Conservation (phyloP, 208 protist genomes). For the Plasmodiophora brassicae region DNA sequence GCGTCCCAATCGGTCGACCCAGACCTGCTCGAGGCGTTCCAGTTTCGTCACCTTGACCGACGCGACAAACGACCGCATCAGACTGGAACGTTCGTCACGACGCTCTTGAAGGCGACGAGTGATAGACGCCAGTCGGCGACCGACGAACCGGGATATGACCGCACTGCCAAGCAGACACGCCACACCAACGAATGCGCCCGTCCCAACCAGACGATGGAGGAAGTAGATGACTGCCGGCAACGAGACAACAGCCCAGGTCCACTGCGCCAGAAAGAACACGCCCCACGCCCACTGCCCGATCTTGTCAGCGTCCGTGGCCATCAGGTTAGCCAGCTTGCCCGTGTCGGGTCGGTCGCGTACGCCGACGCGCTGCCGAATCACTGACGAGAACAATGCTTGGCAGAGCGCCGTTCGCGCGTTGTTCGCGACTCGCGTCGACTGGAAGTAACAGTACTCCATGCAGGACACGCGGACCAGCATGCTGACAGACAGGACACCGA, state of each 20-base stretch:
- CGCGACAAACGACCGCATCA: neutral
- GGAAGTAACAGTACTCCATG: conserved; percentile 53
- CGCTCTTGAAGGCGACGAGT: neutral
- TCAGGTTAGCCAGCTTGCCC: conserved; percentile 39
- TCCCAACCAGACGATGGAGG: conserved; percentile 15
- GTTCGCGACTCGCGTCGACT: conserved; percentile 29
- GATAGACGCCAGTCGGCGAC: neutral
- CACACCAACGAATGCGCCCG: conserved; percentile 12
- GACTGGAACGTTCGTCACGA: neutral
- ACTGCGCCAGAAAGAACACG: conserved; percentile 44
- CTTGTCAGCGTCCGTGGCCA: conserved; percentile 54
- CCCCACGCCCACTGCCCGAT: conserved; percentile 38
- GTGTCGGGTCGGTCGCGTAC: too few species aligned
- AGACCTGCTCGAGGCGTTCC: neutral
- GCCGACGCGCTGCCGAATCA: neutral
- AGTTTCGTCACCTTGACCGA: conserved; percentile 37
- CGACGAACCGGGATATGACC: neutral
- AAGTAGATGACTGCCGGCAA: conserved; percentile 48
- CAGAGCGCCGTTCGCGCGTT: conserved; percentile 41
- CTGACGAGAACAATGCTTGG: neutral
- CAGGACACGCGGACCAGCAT: conserved; percentile 50
- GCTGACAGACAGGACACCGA: conserved; percentile 20
- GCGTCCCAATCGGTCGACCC: neutral
- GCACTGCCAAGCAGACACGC: neutral
- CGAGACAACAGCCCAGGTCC: conserved; percentile 46